Percentiles rank a stretch among this genome's conserved stretches.
phyloP scores from a whole-genome alignment of 2,329 filamentous ascomycete genomes.

The Aspergillus persii region DNA sequence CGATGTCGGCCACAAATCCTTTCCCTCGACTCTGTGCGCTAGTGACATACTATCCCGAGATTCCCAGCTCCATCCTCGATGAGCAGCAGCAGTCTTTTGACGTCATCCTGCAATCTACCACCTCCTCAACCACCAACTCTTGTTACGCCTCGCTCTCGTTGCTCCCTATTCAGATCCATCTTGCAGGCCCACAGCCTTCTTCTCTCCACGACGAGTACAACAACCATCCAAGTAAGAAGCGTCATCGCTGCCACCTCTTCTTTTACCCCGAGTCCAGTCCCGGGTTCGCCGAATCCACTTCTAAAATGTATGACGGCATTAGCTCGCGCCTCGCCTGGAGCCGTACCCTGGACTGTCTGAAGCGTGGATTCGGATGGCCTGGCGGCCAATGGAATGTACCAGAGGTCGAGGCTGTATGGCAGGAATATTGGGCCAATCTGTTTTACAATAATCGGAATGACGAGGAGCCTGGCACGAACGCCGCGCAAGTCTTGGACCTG shows the following conservation, averaged over 20 bases:
- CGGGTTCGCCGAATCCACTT: conserved; percentile 66
- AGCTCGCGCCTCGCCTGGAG: conserved; percentile 64
- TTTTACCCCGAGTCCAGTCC: conserved; percentile 54
- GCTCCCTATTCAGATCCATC: conserved; percentile 55
- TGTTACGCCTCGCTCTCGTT: conserved; percentile 22
- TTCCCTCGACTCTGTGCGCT: conserved; percentile 57
- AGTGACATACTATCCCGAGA: conserved; percentile 56
- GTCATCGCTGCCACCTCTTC: conserved; percentile 41
- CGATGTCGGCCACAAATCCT: conserved; percentile 51
- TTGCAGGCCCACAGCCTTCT: conserved; percentile 48
- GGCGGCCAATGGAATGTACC: conserved; percentile 27
- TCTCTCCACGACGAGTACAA: conserved; percentile 27
- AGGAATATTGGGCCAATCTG: conserved; percentile 33
- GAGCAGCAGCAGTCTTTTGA: conserved; percentile 14
- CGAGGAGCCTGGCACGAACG: conserved; percentile 19
- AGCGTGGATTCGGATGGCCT: conserved; percentile 55
- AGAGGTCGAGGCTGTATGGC: conserved; percentile 41
- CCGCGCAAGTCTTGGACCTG: conserved; percentile 20
- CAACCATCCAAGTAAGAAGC: conserved; percentile 27
- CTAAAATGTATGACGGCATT: conserved; percentile 61
- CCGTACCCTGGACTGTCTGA: conserved; percentile 57
- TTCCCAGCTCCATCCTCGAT: not conserved
- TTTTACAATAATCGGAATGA: conserved; percentile 14
- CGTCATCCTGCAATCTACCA: conserved; percentile 21
- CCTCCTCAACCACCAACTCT: conserved; percentile 32